phyloP scores from a whole-genome alignment of 495 filamentous ascomycete genomes.

The Penicillium chermesinum region DNA sequence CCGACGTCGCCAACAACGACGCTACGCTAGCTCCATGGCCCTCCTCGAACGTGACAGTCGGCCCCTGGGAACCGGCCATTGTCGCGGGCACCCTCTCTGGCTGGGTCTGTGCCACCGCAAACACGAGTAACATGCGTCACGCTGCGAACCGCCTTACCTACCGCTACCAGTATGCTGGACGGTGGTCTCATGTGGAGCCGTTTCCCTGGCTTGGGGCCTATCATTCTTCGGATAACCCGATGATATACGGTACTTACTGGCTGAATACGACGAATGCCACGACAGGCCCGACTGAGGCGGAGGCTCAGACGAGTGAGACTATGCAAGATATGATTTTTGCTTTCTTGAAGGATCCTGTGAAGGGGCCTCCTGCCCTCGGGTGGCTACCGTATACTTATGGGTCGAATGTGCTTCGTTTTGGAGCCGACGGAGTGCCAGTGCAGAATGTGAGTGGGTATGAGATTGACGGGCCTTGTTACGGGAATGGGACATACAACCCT shows the following conservation, averaged over 20 bases:
- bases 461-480: conserved; percentile 25
- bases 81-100: no score
- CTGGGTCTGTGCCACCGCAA: conserved; percentile 10
- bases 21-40: no score
- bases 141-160: conserved; percentile 14
- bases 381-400: conserved; percentile 24
- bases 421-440: conserved; percentile 21
- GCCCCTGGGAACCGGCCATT: no score
- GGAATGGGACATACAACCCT: conserved; percentile 5
- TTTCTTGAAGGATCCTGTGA: conserved; percentile 5
- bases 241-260: conserved; percentile 38
- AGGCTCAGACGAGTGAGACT: conserved; percentile 15
- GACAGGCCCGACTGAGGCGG: conserved; percentile 8
- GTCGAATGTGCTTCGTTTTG: conserved; percentile 25
- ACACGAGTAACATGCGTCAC: conserved; percentile 12
- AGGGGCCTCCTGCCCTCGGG: conserved; percentile 12
- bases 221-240: conserved; percentile 38
- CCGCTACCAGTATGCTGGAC: conserved; percentile 44
- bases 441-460: conserved; percentile 22
- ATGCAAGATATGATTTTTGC: conserved; percentile 8
- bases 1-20: conserved; percentile 12
- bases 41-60: no score
- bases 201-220: conserved; percentile 38
- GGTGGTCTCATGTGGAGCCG: conserved; percentile 41
- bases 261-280: no score